phyloP scores from a whole-genome alignment of 306 rosid species.

The Clitoria ternatea region DNA sequence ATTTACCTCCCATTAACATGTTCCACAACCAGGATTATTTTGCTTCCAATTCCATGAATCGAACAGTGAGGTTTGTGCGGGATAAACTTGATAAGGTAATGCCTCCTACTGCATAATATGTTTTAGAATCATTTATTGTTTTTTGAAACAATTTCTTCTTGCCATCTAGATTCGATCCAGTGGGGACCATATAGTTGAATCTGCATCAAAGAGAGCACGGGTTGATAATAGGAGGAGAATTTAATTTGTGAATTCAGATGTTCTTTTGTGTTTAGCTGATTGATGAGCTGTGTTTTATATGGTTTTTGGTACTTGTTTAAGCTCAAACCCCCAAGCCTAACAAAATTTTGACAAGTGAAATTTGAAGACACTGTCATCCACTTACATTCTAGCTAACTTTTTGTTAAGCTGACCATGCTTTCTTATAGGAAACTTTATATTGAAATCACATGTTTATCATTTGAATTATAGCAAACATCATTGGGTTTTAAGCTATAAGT shows the following conservation, averaged over 20 bases:
- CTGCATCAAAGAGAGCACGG: constrained; percentile 59
- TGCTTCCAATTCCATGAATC: constrained; percentile 79
- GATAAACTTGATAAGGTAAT: constrained; percentile 87
- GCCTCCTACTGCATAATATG: constrained; percentile 2
- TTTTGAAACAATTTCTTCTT: constrained; percentile 12
- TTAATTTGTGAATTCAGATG: constrained; percentile 25
- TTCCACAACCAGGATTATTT: constrained; percentile 67
- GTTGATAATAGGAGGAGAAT: constrained; percentile 85
- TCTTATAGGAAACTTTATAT: not conserved
- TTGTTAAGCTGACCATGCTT: not conserved
- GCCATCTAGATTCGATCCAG: constrained; percentile 59
- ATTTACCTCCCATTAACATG: constrained; percentile 12
- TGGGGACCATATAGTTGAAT: constrained; percentile 44
- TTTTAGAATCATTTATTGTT: not conserved
- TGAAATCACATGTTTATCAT: not conserved
- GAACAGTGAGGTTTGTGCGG: constrained; percentile 66
- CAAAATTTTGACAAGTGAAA: not conserved
- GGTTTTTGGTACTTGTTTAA: not conserved
- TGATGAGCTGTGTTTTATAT: not conserved
- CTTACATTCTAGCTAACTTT: not conserved
- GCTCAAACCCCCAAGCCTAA: not conserved
- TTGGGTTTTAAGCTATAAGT: not conserved
- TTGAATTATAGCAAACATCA: not conserved
- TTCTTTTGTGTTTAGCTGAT: not conserved
- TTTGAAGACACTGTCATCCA: not conserved